phyloP scores from a whole-genome alignment of 768 basidiomycete genomes.

The Leccinum longicurvipes region DNA sequence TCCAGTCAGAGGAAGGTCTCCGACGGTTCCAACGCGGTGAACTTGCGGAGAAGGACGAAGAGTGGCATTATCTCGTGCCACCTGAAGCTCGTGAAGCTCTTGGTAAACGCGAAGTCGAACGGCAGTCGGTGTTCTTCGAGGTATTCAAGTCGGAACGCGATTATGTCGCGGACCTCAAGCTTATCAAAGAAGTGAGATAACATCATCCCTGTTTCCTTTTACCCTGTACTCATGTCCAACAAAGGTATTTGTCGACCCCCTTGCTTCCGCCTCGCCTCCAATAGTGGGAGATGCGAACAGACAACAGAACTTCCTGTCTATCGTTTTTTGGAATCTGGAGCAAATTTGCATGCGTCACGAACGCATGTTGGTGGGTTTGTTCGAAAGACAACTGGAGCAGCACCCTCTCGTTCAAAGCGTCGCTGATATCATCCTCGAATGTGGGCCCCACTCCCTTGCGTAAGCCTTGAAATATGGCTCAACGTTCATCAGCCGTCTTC shows the following conservation, averaged over 20 bases:
- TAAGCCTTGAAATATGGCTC: slow-evolving; percentile 10
- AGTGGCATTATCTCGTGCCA: slow-evolving; percentile 82
- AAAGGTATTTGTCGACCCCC: slow-evolving; percentile 71
- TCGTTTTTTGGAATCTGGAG: slow-evolving; percentile 83
- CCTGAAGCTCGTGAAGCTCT: slow-evolving; percentile 66
- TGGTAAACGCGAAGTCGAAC: slow-evolving; percentile 72
- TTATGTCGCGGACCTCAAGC: slow-evolving; percentile 78
- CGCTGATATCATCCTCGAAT: slow-evolving; percentile 81
- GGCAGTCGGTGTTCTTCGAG: slow-evolving; percentile 88
- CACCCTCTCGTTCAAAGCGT: slow-evolving; percentile 81
- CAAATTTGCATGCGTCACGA: slow-evolving; percentile 67
- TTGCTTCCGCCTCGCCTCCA: slow-evolving; percentile 59
- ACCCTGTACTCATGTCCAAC: slow-evolving; percentile 1
- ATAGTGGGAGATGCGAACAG: slow-evolving; percentile 52
- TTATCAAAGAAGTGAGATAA: slow-evolving; percentile 58
- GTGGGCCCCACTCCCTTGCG: slow-evolving; percentile 38
- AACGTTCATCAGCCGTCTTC: slow-evolving; percentile 29
- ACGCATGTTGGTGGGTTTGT: slow-evolving; percentile 67
- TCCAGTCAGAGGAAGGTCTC: slow-evolving; percentile 62
- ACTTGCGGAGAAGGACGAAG: slow-evolving; percentile 65
- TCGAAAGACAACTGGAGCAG: slow-evolving; percentile 78
- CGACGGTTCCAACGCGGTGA: slow-evolving; percentile 65
- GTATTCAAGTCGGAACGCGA: slow-evolving; percentile 86
- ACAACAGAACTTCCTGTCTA: slow-evolving; percentile 63
- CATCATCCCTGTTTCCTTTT: background rate